Conservation (phyloP, 345 rosid genomes). For the Populus ilicifolia region DNA sequence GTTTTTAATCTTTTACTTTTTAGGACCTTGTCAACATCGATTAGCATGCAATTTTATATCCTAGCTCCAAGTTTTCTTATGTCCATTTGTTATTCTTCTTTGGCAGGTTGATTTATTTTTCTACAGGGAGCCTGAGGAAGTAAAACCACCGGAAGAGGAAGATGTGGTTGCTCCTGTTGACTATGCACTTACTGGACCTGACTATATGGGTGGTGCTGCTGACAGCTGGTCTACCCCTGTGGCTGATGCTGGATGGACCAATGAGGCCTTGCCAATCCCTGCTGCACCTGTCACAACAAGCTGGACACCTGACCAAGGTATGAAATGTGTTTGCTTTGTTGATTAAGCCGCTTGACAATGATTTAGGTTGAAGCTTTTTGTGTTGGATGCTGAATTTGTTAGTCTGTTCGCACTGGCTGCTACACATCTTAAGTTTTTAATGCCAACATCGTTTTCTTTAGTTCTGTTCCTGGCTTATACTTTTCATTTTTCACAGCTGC, state of each 20-base stretch:
- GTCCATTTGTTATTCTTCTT: neutral
- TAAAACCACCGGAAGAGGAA: conserved; percentile 30
- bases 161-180: conserved; percentile 28
- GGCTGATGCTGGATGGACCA: conserved; percentile 54
- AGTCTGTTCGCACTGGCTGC: neutral
- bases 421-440: neutral
- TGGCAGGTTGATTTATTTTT: conserved; percentile 25
- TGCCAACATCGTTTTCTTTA: neutral
- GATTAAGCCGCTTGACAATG: neutral
- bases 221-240: conserved; percentile 50
- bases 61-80: neutral
- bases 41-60: neutral
- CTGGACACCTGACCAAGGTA: conserved; percentile 36
- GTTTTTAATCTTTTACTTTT: neutral
- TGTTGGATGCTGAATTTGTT: neutral
- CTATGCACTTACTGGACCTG: conserved; percentile 29
- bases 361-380: neutral
- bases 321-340: neutral
- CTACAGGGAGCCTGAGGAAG: conserved; percentile 28
- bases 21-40: neutral
- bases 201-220: conserved; percentile 22
- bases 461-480: neutral
- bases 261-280: conserved; percentile 44
- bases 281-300: conserved; percentile 44
- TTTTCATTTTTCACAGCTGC: neutral